A percentile compares a stretch with the other conserved stretches of the same genome.
These are phyloP conservation scores for Anthoceros angustus DNA, from an alignment of 225 moss, liverwort and hornwort genomes.

Conservation along the genomic window DNA sequence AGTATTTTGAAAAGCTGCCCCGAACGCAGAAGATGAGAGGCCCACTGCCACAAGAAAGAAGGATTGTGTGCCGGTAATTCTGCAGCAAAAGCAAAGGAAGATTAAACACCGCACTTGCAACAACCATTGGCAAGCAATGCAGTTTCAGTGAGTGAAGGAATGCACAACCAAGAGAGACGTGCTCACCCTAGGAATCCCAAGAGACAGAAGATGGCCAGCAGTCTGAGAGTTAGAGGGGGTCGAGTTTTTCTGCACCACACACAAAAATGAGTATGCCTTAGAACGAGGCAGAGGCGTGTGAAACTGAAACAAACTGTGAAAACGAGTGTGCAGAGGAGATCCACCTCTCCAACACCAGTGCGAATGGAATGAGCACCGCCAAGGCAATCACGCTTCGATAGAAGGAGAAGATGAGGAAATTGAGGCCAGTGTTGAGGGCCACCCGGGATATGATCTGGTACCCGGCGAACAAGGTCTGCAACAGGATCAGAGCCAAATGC, in stretches of 20 bases:
- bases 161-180: not conserved
- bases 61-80: not conserved
- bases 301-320: not conserved
- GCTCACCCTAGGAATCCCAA: slow-evolving; percentile 1
- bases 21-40: not conserved
- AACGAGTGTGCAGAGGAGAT: not conserved
- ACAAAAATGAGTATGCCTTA: not conserved
- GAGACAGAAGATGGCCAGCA: not conserved
- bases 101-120: not conserved
- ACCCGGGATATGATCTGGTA: not conserved
- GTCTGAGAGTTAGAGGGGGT: not conserved
- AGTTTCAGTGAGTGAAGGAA: not conserved
- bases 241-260: not conserved
- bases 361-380: not conserved
- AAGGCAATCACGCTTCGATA: not conserved
- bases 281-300: not conserved
- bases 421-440: not conserved
- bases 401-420: not conserved
- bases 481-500: not conserved
- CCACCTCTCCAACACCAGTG: not conserved
- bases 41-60: not conserved
- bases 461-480: slow-evolving; percentile 1
- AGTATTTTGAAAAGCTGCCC: not conserved
- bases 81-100: not conserved
- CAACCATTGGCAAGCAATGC: not conserved